Base-by-base conservation (phyloP, 2,329 filamentous ascomycete genomes). In the Xylariales sp. region DNA sequence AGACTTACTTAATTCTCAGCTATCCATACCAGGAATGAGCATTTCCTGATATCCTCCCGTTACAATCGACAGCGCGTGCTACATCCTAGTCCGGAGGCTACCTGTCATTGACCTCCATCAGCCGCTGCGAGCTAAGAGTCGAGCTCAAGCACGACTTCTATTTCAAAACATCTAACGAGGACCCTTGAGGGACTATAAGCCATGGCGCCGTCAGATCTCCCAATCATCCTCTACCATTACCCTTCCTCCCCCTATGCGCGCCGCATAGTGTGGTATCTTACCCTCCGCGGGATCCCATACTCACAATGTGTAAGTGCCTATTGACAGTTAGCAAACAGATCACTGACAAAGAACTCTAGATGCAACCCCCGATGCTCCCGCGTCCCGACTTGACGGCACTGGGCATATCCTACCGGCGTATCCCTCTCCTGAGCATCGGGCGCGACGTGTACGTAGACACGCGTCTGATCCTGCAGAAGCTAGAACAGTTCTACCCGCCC, bases 371-470 rank as follows among this genome's bases (percentile, higher is more conserved):
- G 3, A 71, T 75, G 24, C 67, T 87, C 56, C 84, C 84, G 5
- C 78, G 84, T 19, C 81, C 82, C 1, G 81, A 86, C 56, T 56
- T 87, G 11, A 60, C 65, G 14, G 64, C 66, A 2, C 69, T 88
- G 11, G 81, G 80, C 19, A 69, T 87, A 41, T 64, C 68, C 5
- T 83, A 89, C 62, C 75, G 84, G 4, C 81, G 84, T 43, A 86
- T 87, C 43, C 84, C 84, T 1, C 55, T 88, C 38, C 61, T 88
- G 38, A 64, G 78, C 16, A 79, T 87, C 50, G 83, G 81, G 12
- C 69, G 75, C 5, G 77, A 86, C 54, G 64, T 88, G 31, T 88
- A 86, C 64, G 66, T 78, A 46, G 84, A 88, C 65, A 81, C 80
- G 2, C 76, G 80, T 3, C 72, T 87, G 16, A 87, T 88, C 51